A percentile compares a stretch with the other conserved stretches of the same genome.
These are phyloP conservation scores for Coemansia sp. DNA, from an alignment of 192 early-diverging fungal species.

Conservation along the genomic window DNA sequence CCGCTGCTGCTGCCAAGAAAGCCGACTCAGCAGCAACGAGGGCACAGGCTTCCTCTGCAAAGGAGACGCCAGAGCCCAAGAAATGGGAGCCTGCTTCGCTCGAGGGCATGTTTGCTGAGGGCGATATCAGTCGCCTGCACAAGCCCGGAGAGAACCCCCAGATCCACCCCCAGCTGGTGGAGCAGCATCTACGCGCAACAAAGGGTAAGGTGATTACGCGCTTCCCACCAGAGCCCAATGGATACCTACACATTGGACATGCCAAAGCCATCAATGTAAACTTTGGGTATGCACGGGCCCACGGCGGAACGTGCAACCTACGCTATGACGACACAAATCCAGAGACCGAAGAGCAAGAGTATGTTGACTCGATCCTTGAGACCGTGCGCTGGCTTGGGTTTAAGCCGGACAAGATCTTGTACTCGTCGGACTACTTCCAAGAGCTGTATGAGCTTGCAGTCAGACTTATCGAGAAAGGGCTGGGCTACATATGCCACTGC, in stretches of 20 bases:
- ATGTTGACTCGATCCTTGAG: constrained; percentile 94
- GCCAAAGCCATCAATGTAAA: constrained; percentile 99
- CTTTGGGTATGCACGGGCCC: constrained; percentile 95
- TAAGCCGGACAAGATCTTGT: constrained; percentile 85
- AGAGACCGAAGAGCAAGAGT: constrained; percentile 92
- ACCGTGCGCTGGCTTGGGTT: constrained; percentile 96
- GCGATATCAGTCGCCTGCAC: constrained; percentile 90
- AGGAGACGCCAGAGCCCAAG: constrained; percentile 17
- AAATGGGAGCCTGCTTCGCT: constrained; percentile 49
- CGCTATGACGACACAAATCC: constrained; percentile 90
- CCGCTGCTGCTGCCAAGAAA: constrained; percentile 25
- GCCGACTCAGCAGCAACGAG: constrained; percentile 7
- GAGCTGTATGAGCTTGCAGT: constrained; percentile 92
- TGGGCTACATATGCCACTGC: constrained; percentile 95
- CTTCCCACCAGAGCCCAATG: constrained; percentile 99
- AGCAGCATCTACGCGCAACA: constrained; percentile 86
- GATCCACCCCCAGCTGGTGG: constrained; percentile 88
- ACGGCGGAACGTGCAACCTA: constrained; percentile 89
- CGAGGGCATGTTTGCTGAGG: constrained; percentile 81
- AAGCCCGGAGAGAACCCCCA: constrained; percentile 96
- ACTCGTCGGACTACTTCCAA: constrained; percentile 99
- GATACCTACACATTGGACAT: constrained; percentile 98
- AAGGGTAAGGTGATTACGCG: constrained; percentile 92
- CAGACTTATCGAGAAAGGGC: constrained; percentile 83
- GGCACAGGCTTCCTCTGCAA: constrained; percentile 17